These are phyloP conservation scores for Boletus insuetus DNA, from an alignment of 768 basidiomycete genomes.

Conservation along the genomic window DNA sequence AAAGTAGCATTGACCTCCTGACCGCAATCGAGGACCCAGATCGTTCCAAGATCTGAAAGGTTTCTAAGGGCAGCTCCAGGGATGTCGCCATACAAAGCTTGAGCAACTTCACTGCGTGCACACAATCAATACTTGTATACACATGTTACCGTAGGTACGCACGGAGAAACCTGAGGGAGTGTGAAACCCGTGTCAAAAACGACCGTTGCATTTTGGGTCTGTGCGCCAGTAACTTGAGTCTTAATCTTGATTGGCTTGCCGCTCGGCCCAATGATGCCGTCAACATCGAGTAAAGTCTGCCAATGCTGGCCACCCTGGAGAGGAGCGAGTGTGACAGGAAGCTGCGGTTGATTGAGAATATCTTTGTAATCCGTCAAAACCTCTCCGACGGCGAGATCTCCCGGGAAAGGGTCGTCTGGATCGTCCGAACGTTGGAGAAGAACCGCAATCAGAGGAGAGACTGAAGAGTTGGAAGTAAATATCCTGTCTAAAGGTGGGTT, in stretches of 20 bases:
- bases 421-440: slow-evolving; percentile 61
- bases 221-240: slow-evolving; percentile 44
- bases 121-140: slow-evolving; percentile 17
- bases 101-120: slow-evolving; percentile 44
- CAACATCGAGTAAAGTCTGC: slow-evolving; percentile 57
- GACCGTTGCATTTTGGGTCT: slow-evolving; percentile 50
- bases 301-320: slow-evolving; percentile 50
- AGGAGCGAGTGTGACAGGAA: slow-evolving; percentile 44
- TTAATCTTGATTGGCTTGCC: slow-evolving; percentile 46
- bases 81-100: slow-evolving; percentile 61
- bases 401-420: slow-evolving; percentile 48
- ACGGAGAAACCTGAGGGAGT: slow-evolving; percentile 59
- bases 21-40: slow-evolving; percentile 65
- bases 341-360: slow-evolving; percentile 49
- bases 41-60: slow-evolving; percentile 38
- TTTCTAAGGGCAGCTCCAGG: slow-evolving; percentile 50
- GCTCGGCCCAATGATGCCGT: slow-evolving; percentile 63
- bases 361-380: slow-evolving; percentile 46
- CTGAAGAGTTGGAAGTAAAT: slow-evolving; percentile 55
- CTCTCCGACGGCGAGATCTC: slow-evolving; percentile 64
- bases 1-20: slow-evolving; percentile 65
- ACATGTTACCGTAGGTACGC: slow-evolving; percentile 12
- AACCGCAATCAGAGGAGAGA: slow-evolving; percentile 61
- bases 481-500: slow-evolving; percentile 62
- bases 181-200: slow-evolving; percentile 73